Base-by-base conservation (phyloP, 2,329 filamentous ascomycete genomes). In the Scedosporium boydii region DNA sequence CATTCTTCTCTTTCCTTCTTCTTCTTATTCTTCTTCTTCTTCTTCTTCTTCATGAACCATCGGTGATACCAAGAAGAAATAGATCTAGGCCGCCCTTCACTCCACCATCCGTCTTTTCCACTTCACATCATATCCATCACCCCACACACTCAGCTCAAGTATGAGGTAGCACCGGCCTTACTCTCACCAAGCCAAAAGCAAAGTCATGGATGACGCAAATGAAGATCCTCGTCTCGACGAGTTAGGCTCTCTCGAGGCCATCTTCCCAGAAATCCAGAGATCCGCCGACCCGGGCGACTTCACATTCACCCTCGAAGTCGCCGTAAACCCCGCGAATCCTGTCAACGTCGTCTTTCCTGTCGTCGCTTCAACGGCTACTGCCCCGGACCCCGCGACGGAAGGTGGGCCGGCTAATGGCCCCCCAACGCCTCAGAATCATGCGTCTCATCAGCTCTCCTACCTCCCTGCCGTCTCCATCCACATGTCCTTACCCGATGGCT, bases 201-300 rank as follows among this genome's bases (percentile, higher is more conserved):
- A 34, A 34, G 29, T 16, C 61, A 75, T 78, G 76, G 75, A 76
- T 65, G 71, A 74, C 62, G 74, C 74, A 63, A 74, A 72, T 65
- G 78, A 82, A 68, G 81, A 85, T 68, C 76, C 78, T 65, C 84
- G 86, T 59, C 72, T 78, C 62, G 75, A 80, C 57, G 86, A 89
- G 76, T 77, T 89, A 62, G 80, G 79, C 68, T 81, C 84, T 14
- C 78, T 89, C 62, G 75, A 78, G 62, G 84, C 85, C 65, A 89
- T 89, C 68, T 89, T 82, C 66, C 86, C 86, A n/a, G 87, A 89
- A 72, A 81, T 89, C 14, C 76, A 76, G 34, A 72, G 74, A 7
- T 70, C 78, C 21, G 71, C 77, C 56, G 69, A 75, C 6, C 67
- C 77, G 38, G 74, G 79, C 63, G 70, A 70, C n/a, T 79, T 80